Base-by-base conservation (phyloP, 78 protist genomes). In the Planoprotostelium fungivorum region DNA sequence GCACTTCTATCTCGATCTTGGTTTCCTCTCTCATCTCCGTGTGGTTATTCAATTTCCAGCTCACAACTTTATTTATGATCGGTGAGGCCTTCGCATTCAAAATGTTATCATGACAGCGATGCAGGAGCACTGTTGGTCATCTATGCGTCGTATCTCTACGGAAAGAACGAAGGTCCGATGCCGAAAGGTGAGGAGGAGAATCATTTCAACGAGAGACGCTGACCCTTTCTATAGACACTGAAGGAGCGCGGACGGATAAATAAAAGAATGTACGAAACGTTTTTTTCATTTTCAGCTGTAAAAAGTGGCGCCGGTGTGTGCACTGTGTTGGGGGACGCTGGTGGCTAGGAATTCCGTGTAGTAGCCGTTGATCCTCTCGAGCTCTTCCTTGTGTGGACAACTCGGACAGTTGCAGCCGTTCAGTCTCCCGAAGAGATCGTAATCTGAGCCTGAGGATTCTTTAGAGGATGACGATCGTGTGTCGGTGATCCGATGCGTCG, bases 1-100 rank as follows among this genome's bases (percentile, higher is more conserved):
- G 94, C 34, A 91, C 96, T 0, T 37, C 96, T 31, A 9, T 90
- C n/a, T 93, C 96, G 89, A 90, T 95, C 84, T 31, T 95, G 34
- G 1, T 95, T 25, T 86, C 90, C 0, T 83, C 89, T 23, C 1
- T 91, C 5, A 85, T 88, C 23, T 91, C 94, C 29, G 0, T 28
- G 36, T 84, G 35, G 35, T 29, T 95, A 34, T 87, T 95, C 84
- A 89, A 88, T 63, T 90, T 92, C 73, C 29, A 0, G 39, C 89
- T 86, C 35, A 16, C 86, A 36, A 0, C 35, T 0, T 0, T 25
- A 36, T 94, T 94, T 36, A 28, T 34, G 36, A 1, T 87, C 35
- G 96, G 96, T 34, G 86, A 91, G 16, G 0, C 90, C 9, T 29
- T 38, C 31, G 92, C 90, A 51, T 25, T 25, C 5, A 51, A 51